phyloP scores from a whole-genome alignment of 768 basidiomycete genomes.

The Lactarius pseudohatsudake region DNA sequence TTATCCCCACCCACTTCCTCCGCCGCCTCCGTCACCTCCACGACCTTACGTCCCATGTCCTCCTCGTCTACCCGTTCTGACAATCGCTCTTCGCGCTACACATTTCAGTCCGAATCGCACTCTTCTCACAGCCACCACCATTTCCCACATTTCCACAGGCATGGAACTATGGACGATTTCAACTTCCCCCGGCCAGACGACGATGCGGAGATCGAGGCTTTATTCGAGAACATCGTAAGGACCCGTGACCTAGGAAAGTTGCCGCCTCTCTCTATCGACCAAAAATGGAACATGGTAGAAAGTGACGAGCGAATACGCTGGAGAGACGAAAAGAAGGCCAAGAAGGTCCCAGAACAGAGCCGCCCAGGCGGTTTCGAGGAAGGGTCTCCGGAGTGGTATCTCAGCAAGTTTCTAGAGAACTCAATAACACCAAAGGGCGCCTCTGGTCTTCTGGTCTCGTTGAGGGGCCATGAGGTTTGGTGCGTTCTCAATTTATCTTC shows the following conservation, averaged over 20 bases:
- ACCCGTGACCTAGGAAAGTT: constrained; percentile 65
- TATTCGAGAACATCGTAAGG: constrained; percentile 77
- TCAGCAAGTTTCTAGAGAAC: constrained; percentile 85
- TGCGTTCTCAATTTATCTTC: constrained; percentile 39
- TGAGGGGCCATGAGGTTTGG: constrained; percentile 81
- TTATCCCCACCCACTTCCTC: constrained; percentile 23
- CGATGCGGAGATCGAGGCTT: constrained; percentile 72
- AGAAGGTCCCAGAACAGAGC: constrained; percentile 59
- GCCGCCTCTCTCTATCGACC: constrained; percentile 63
- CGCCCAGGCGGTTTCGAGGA: constrained; percentile 53
- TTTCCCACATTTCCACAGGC: constrained; percentile 38
- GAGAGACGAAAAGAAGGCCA: constrained; percentile 65
- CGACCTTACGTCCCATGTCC: constrained; percentile 35
- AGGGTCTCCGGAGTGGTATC: constrained; percentile 89
- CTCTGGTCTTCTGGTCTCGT: constrained; percentile 66
- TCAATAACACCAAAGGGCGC: constrained; percentile 83
- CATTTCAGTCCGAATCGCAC: constrained; percentile 52
- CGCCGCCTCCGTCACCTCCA: constrained; percentile 26
- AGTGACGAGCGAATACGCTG: constrained; percentile 79
- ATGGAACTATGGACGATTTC: constrained; percentile 55
- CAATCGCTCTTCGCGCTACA: constrained; percentile 63
- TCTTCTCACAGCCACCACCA: constrained; percentile 54
- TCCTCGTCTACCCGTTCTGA: constrained; percentile 51
- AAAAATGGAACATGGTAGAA: constrained; percentile 91
- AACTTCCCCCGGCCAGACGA: constrained; percentile 72